A percentile compares a stretch with the other conserved stretches of the same genome.
Evolutionary conservation across 2,329 filamentous ascomycete species (phyloP).

Genomic region (Fusarium siculi): DNA sequence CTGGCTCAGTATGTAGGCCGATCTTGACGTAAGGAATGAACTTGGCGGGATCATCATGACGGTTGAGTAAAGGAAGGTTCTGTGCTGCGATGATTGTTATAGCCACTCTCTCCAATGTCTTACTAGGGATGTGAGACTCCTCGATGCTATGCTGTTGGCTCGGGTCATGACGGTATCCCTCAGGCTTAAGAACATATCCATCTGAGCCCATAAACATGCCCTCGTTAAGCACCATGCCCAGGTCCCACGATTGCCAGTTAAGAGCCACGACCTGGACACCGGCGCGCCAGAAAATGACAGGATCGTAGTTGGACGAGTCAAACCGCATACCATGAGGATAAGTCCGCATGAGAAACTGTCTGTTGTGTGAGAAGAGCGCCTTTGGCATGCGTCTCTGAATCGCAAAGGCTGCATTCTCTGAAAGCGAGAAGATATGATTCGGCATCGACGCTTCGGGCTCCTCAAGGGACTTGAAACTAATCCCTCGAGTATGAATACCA

Average conservation of each 20-base stretch:
- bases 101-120: not conserved
- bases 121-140: not conserved
- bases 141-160: rapidly evolving
- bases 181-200: slow-evolving; percentile 87
- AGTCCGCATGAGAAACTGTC: slow-evolving; percentile 85
- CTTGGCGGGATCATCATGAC: not conserved
- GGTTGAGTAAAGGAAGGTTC: not conserved
- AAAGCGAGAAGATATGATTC: slow-evolving; percentile 85
- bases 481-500: slow-evolving; percentile 9
- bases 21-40: slow-evolving; percentile 16
- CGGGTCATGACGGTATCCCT: slow-evolving; percentile 61
- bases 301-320: slow-evolving; percentile 91
- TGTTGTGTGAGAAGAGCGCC: slow-evolving; percentile 86
- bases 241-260: slow-evolving; percentile 95
- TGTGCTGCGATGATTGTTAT: slow-evolving; percentile 7
- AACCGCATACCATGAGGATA: slow-evolving; percentile 84
- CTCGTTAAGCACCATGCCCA: slow-evolving; percentile 94
- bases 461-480: slow-evolving; percentile 1
- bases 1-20: not conserved
- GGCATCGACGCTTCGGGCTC: slow-evolving; percentile 59
- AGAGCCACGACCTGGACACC: slow-evolving; percentile 97
- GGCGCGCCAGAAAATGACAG: slow-evolving; percentile 87
- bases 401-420: slow-evolving; percentile 77
- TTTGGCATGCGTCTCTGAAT: slow-evolving; percentile 69
- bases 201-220: slow-evolving; percentile 91